phyloP scores from a whole-genome alignment of 2,329 filamentous ascomycete species.

The Penicillium brevicompactum region DNA sequence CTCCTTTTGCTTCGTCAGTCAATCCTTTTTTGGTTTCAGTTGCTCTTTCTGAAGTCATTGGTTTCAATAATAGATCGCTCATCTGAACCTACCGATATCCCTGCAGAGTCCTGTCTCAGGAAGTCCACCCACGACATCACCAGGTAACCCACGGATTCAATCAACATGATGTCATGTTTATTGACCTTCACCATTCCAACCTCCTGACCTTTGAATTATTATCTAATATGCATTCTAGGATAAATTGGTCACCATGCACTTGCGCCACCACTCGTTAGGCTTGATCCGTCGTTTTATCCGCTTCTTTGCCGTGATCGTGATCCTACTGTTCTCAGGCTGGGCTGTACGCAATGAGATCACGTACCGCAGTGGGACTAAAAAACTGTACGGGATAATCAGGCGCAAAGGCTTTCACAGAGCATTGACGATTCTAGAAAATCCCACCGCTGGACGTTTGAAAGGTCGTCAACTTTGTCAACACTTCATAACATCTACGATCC shows the following conservation, averaged over 20 bases:
- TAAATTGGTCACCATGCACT: not conserved
- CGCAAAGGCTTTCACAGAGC: not conserved
- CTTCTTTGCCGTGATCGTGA: not conserved
- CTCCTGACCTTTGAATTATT: not conserved
- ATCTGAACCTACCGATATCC: not conserved
- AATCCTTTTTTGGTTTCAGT: too few relatives aligned
- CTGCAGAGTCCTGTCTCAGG: not conserved
- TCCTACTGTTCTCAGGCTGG: not conserved
- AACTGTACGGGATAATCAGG: not conserved
- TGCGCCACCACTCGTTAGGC: not conserved
- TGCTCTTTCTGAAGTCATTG: too few relatives aligned
- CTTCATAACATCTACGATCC: not conserved
- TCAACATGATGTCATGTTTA: conserved; percentile 6
- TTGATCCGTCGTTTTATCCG: not conserved
- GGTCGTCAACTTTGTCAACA: not conserved
- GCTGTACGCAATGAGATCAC: not conserved
- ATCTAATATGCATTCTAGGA: not conserved
- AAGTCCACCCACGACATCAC: not conserved
- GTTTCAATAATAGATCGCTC: too few relatives aligned
- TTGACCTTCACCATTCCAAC: not conserved
- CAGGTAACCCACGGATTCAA: not conserved
- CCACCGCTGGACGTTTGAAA: not conserved
- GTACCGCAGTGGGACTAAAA: not conserved
- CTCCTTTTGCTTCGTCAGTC: too few relatives aligned
- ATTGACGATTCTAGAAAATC: not conserved